A percentile compares a stretch with the other conserved stretches of the same genome.
phyloP scores from a whole-genome alignment of 352 stramenopile genomes.

The Pythium dissotocum region DNA sequence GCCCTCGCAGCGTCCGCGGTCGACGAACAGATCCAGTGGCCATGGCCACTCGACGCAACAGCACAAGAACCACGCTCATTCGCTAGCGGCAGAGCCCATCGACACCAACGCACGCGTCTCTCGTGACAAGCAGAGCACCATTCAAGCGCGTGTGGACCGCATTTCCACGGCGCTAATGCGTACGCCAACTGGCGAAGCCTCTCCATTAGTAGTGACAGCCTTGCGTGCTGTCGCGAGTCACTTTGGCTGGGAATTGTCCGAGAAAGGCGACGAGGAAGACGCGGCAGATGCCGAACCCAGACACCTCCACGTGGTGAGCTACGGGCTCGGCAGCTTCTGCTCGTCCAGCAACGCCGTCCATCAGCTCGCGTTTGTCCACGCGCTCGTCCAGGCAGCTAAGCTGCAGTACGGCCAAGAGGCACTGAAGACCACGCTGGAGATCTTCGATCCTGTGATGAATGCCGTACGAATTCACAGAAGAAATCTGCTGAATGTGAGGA shows the following conservation, averaged over 20 bases:
- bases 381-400: slow-evolving; percentile 37
- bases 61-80: neutral
- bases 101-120: slow-evolving; percentile 30
- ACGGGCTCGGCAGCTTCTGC: slow-evolving; percentile 78
- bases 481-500: no score
- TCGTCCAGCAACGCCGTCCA: slow-evolving; percentile 73
- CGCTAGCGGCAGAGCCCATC: slow-evolving; percentile 1
- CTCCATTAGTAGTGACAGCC: slow-evolving; percentile 32
- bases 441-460: slow-evolving; percentile 85
- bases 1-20: neutral
- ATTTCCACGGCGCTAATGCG: slow-evolving; percentile 35
- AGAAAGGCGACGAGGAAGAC: slow-evolving; percentile 1
- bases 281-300: neutral
- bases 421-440: slow-evolving; percentile 29
- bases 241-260: slow-evolving; percentile 25
- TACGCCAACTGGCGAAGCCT: neutral
- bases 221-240: slow-evolving; percentile 29
- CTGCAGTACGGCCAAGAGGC: neutral
- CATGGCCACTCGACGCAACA: neutral
- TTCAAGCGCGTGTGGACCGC: slow-evolving; percentile 39
- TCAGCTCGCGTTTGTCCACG: slow-evolving; percentile 66
- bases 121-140: slow-evolving; percentile 35
- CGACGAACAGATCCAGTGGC: neutral
- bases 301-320: slow-evolving; percentile 48
- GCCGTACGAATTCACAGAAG: slow-evolving; percentile 32